Base-by-base conservation (phyloP, 228 moss, liverwort and hornwort species). In the Sphagnum magellanicum region DNA sequence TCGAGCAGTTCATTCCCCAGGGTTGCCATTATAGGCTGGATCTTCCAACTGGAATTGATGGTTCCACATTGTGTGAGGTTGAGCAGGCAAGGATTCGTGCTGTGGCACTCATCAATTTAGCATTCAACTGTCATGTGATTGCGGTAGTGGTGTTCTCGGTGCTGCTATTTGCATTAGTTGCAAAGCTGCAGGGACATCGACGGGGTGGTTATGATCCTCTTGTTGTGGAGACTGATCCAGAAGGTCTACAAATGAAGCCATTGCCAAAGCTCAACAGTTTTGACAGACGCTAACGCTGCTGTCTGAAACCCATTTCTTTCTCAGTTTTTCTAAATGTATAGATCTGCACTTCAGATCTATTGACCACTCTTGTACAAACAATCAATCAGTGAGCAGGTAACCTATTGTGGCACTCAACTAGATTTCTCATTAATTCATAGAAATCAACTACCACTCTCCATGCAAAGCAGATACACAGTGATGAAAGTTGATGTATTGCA, bases 21-120 rank as follows among this genome's bases (percentile, higher is more conserved):
- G 95, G 95, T 16, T 95, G 95, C 58, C 88, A 92, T 72, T 88
- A 92, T 65, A 75, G 88, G 16, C 80, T 87, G 32, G 88, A 92
- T 74, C 86, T 95, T 11, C 92, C 90, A 50, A 85, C 77, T 16
- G 95, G 92, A 73, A 89, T 95, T 16, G 88, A 90, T 66, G 95
- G 90, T 32, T 90, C 95, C 50, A 95, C 95, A 61, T 74, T 85
- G 46, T 95, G 95, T 69, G 88, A 90, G 64, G 74, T 95, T 68
- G 92, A 90, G 62, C 76, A 88, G 62, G 76, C 77, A 14, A 70
- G 61, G 65, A 48, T 92, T 61, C 90, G 95, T 61, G 95, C 95
- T 47, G 84, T 87, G 59, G 87, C 83, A 17, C 81, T 95, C 55
- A 90, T 92, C 90, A 83, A 87, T 63, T 75, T 95, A 71, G 90